Percentiles rank a stretch among this genome's conserved stretches.
Evolutionary conservation across 2,329 filamentous ascomycete species (phyloP).

Genomic region (Teratosphaeria nubilosa): DNA sequence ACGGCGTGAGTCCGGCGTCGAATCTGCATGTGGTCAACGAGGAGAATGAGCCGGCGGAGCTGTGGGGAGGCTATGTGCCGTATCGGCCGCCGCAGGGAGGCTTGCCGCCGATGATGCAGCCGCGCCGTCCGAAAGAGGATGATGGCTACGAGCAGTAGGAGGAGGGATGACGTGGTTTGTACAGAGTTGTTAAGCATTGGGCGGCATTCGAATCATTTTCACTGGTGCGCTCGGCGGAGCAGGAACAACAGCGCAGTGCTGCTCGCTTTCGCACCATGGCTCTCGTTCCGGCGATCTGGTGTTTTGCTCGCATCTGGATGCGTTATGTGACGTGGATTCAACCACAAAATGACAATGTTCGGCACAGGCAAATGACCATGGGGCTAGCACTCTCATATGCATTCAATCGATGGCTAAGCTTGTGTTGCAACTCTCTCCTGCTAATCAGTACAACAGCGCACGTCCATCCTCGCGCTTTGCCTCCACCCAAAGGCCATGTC

Average conservation of each 20-base stretch:
- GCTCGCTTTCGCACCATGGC: too few species aligned
- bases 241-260: too few species aligned
- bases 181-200: neutral
- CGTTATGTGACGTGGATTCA: neutral
- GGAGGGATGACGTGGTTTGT: neutral
- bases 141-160: neutral
- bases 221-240: neutral
- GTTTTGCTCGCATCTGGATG: neutral
- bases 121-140: neutral
- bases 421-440: neutral
- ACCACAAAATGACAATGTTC: neutral
- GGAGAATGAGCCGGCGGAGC: conserved; percentile 7
- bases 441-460: neutral
- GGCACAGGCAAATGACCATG: neutral
- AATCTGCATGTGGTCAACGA: conserved; percentile 2
- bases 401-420: neutral
- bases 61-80: conserved; percentile 11
- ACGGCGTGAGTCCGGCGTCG: neutral
- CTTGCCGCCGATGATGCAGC: neutral
- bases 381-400: neutral
- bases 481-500: neutral
- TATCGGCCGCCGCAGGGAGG: conserved; percentile 5
- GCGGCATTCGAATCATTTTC: neutral
- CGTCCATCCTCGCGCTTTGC: neutral
- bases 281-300: too few species aligned